These are phyloP conservation scores for Colletotrichum higginsianum DNA, from an alignment of 2,329 filamentous ascomycete genomes.

Conservation along the genomic window DNA sequence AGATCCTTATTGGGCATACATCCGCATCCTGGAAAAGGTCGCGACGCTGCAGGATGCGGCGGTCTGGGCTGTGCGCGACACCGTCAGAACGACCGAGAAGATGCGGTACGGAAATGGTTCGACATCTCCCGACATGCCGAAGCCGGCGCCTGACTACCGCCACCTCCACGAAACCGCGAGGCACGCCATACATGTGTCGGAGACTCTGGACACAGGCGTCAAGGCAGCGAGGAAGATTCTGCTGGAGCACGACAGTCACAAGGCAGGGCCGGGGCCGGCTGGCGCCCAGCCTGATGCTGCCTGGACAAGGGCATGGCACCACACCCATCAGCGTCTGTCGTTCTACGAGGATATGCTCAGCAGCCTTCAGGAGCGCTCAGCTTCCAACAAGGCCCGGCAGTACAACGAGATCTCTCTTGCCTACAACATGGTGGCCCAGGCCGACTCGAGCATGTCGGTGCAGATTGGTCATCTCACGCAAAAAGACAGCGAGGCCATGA, in stretches of 20 bases:
- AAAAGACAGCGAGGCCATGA: slow-evolving; percentile 66
- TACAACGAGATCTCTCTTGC: slow-evolving; percentile 69
- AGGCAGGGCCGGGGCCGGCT: background rate
- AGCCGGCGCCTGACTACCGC: slow-evolving; percentile 53
- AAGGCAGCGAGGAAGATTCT: slow-evolving; percentile 52
- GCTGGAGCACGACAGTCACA: slow-evolving; percentile 48
- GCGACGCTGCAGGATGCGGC: slow-evolving; percentile 51
- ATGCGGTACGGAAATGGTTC: background rate
- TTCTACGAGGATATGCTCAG: slow-evolving; percentile 52
- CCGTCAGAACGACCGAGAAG: slow-evolving; percentile 54
- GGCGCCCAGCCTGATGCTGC: slow-evolving; percentile 5
- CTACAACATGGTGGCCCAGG: slow-evolving; percentile 61
- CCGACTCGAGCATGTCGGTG: slow-evolving; percentile 56
- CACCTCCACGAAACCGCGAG: slow-evolving; percentile 58
- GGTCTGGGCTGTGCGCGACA: slow-evolving; percentile 57
- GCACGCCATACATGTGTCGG: slow-evolving; percentile 61
- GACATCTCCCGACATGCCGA: background rate
- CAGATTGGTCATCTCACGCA: slow-evolving; percentile 57
- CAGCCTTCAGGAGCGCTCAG: slow-evolving; percentile 54
- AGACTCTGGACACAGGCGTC: slow-evolving; percentile 56
- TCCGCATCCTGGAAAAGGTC: slow-evolving; percentile 50
- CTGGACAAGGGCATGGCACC: slow-evolving; percentile 32
- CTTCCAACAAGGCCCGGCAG: slow-evolving; percentile 61
- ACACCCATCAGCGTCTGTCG: slow-evolving; percentile 51
- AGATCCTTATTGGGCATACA: slow-evolving; percentile 57